Base-by-base conservation (phyloP, 306 rosid species). In the Myrica gale region DNA sequence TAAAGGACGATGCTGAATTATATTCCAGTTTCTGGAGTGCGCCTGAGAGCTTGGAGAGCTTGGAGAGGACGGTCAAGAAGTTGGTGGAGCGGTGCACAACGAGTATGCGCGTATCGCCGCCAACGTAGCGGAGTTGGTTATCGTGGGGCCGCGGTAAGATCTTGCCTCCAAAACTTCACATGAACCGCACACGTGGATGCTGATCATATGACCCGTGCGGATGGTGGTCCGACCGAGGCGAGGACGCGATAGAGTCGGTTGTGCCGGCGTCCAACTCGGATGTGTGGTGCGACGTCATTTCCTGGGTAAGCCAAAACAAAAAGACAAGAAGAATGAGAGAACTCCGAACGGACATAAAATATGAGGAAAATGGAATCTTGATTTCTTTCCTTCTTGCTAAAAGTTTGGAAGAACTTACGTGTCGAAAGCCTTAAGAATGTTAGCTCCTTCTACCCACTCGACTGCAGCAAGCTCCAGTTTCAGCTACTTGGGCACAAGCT, bases 161-260 rank as follows among this genome's bases (percentile, higher is more conserved):
- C 76, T 88, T 87, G 74, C 98, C 99, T 76, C 98, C 98, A 79
- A 92, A 96, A 81, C 99, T 96, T 85, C 98, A 92, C 99, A 96
- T 96, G 84, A 96, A 89, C 13, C 98, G 91, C 68, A 87, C 89
- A 10, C 89, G 97, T 5, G 89, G 45, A 11, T 76, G 82, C 0
- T 58, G 75, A 5, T 90, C 92, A 21, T 82, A 80, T 0, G 78
- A 56, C 15, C 13, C 4, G 52, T 48, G 16, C 2, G 12, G 52
- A 48, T 11, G 16, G 23, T 77, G 68, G 50, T 89, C 97, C 20
- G 92, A 89, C 75, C 96, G 91, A 3, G 99, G 99, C 41, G 97
- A 87, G 2, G 98, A 90, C 9, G 91, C 76, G 8, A 85, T 85
- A 1, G 99, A 92, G 79, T 96, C 97, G 12, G 81, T 73, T 70